A percentile compares a stretch with the other conserved stretches of the same genome.
Conservation (phyloP, 768 basidiomycete species). For the Tephrocybe rancida region DNA sequence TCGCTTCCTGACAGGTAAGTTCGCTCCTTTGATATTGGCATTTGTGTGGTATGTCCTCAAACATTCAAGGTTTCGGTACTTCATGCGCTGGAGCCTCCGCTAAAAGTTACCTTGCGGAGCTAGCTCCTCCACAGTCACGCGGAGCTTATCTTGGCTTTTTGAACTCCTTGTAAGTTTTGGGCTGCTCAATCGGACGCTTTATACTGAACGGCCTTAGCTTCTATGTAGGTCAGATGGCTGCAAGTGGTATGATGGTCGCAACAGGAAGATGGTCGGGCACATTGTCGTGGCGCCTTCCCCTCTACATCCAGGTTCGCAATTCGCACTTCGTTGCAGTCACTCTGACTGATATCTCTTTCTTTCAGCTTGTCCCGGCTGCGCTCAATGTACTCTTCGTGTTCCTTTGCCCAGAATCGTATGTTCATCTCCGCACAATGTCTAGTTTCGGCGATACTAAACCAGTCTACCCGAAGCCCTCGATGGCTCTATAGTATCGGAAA, state of each 20-base stretch:
- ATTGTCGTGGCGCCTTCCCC: constrained; percentile 50
- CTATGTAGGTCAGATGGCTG: constrained; percentile 56
- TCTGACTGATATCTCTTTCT: not conserved
- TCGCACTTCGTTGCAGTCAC: not conserved
- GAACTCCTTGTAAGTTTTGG: constrained; percentile 46
- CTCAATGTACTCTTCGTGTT: constrained; percentile 49
- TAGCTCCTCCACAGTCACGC: constrained; percentile 48
- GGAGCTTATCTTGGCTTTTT: constrained; percentile 54
- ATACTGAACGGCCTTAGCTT: constrained; percentile 29
- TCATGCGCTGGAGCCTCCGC: constrained; percentile 49
- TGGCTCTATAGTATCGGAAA: constrained; percentile 55
- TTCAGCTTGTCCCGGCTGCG: constrained; percentile 45
- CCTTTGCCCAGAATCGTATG: constrained; percentile 53
- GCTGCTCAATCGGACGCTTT: not conserved
- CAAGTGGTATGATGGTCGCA: constrained; percentile 57
- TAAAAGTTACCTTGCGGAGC: constrained; percentile 54
- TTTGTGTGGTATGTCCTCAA: not conserved
- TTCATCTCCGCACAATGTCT: not conserved
- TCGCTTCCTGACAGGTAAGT: constrained; percentile 50
- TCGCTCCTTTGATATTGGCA: not conserved
- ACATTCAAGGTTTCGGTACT: constrained; percentile 39
- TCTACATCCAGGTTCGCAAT: constrained; percentile 46
- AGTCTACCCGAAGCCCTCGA: constrained; percentile 38
- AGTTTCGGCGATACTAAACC: not conserved
- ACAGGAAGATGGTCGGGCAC: constrained; percentile 44